Base-by-base conservation (phyloP, 2,329 filamentous ascomycete species). In the Neobulgaria alba region DNA sequence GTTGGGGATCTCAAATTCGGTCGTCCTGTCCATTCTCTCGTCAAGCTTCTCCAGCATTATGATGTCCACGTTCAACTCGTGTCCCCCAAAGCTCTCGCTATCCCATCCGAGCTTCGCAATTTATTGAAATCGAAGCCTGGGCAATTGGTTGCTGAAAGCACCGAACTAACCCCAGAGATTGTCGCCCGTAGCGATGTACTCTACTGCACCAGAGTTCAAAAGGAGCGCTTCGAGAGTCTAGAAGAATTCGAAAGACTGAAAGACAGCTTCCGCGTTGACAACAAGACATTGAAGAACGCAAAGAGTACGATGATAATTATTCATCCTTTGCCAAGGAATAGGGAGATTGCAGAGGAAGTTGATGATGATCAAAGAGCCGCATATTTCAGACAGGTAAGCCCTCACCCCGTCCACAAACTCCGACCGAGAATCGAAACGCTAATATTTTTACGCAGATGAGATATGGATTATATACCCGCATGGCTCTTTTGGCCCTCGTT, bases 351-450 rank as follows among this genome's bases (percentile, higher is more conserved):
- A 23, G 87, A 93, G 66, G 92, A 98, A 69, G 88, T 98, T 36
- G 92, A 98, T 66, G 95, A 93, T 67, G 92, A 98, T 68, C 87
- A 93, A 62, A 72, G 92, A 55, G 92, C 92, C 44, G 90, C 92
- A 41, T 98, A 98, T 71, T 98, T 98, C 68, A 80, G 92, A 84
- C 92, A 98, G 84, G 90, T 95, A 68, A 79, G 85, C 75, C 47
- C 15, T 38, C 29, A 32, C 15, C 16, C 19, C 18, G 35, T 33
- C 29, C 15, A 30, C 15, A n/a, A 29, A 7, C 41, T 31, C 16
- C 37, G 29, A 39, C 38, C 18, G 10, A 18, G 17, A 32, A 33
- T 7, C 0, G 3, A 26, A 10, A 32, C 42, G 23, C 48, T 53
- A 36, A 43, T 29, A 3, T 18, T 4, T 33, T 10, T 10, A 33